phyloP scores from a whole-genome alignment of 164 flowering plant genomes.

The Aristolochia fimbriata region DNA sequence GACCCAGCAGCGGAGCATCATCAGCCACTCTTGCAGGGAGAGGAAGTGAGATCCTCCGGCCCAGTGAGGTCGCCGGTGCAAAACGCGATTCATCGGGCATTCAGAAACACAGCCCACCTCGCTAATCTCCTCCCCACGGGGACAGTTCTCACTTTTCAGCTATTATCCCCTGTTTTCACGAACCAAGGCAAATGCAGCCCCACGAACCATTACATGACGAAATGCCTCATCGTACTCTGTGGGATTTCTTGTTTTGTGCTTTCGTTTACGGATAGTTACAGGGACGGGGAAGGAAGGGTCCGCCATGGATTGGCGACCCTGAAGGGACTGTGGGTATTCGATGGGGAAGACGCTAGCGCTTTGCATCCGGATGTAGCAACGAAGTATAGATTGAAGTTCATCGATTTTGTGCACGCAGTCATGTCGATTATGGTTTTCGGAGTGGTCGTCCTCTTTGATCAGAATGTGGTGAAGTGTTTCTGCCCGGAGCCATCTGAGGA shows the following conservation, averaged over 20 bases:
- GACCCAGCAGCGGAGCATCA: background rate
- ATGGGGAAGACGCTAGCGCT: conserved; percentile 14
- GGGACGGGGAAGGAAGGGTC: conserved; percentile 50
- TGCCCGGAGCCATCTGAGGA: conserved; percentile 43
- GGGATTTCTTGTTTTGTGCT: conserved; percentile 38
- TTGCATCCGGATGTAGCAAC: conserved; percentile 26
- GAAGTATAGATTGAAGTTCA: conserved; percentile 24
- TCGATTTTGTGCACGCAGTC: conserved; percentile 55
- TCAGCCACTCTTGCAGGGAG: conserved; percentile 9
- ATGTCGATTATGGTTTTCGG: conserved; percentile 47
- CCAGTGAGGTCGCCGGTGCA: conserved; percentile 7
- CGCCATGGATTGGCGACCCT: conserved; percentile 50
- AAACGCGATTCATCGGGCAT: conserved; percentile 16
- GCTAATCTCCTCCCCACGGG: conserved; percentile 28
- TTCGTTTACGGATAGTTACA: conserved; percentile 58
- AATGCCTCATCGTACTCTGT: conserved; percentile 30
- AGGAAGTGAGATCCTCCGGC: background rate
- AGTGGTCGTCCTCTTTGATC: conserved; percentile 50
- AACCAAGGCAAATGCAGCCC: conserved; percentile 35
- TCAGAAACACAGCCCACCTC: conserved; percentile 20
- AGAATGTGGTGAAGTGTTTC: conserved; percentile 52
- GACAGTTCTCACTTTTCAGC: conserved; percentile 27
- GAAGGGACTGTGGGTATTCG: conserved; percentile 50
- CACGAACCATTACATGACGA: conserved; percentile 17
- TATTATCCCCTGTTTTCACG: conserved; percentile 30